Evolutionary conservation across 768 basidiomycete species (phyloP).

Genomic region (Russula griseocarnosa): DNA sequence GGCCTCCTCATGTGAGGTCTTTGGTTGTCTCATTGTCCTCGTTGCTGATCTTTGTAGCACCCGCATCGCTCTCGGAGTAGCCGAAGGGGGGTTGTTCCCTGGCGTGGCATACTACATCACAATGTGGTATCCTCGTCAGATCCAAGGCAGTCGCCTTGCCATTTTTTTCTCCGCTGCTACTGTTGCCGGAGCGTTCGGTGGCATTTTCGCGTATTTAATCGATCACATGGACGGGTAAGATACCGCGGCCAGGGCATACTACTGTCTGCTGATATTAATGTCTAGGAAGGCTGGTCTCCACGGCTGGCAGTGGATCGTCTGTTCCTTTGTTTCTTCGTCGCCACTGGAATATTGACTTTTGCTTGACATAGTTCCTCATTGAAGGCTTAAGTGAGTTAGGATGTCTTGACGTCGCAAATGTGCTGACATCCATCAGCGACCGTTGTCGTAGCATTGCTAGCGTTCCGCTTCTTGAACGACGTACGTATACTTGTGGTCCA

Average conservation of each 20-base stretch:
- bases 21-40: neutral
- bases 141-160: constrained; percentile 55
- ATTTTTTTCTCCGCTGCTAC: constrained; percentile 64
- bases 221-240: constrained; percentile 44
- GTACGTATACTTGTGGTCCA: constrained; percentile 28
- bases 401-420: neutral
- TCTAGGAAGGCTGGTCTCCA: constrained; percentile 32
- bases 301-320: constrained; percentile 50
- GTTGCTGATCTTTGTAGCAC: constrained; percentile 31
- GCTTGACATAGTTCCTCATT: constrained; percentile 40
- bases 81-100: constrained; percentile 44
- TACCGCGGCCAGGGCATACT: neutral
- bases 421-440: constrained; percentile 15
- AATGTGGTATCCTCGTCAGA: constrained; percentile 56
- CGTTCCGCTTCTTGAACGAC: constrained; percentile 43
- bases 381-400: constrained; percentile 39
- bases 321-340: constrained; percentile 25
- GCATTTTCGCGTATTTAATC: constrained; percentile 46
- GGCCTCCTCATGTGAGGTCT: constrained; percentile 35
- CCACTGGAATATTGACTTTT: neutral
- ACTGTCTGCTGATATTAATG: constrained; percentile 11
- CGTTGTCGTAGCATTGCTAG: constrained; percentile 39
- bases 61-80: constrained; percentile 44
- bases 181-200: constrained; percentile 48
- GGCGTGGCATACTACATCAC: constrained; percentile 47